Evolutionary conservation across 257 asterid species (phyloP), one percentile per base, ranked within the genome.

Genomic region (Penstemon eatonii): DNA sequence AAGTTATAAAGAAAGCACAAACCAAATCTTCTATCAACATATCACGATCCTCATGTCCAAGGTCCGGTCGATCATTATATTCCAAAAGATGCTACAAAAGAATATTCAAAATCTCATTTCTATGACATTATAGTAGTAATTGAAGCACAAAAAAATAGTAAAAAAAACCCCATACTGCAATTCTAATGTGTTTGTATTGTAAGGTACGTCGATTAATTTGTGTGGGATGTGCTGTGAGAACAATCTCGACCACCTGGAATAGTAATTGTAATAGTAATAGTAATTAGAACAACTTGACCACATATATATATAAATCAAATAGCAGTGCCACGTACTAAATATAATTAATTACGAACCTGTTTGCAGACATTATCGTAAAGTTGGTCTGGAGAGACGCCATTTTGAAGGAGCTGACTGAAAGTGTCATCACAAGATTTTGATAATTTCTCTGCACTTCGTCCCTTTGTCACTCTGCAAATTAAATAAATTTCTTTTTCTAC

Each of bases 161-260:
- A 74, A 39, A 19, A 60, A 0, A 25, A 2, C 33, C 33, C 33
- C 82, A 66, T 84, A 93, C 99, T 33, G 96, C 96, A 75, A 93
- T 87, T 81, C 93, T 88, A 42, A 90, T 87, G 80, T 93, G 99
- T 73, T 93, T 93, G 81, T 93, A 93, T 72, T 93, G 99, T 79
- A 93, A 75, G 13, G 99, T 90, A 59, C 99, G 87, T 7, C 97
- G 88, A 66, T 90, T 90, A 67, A 93, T 93, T 77, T 93, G 99
- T 3, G 99, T 93, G 53, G 99, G 99, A 69, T 93, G 99, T 65
- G 99, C 99, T 56, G 99, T 93, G 74, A 93, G 96, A 71, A 93
- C 99, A 85, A 93, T 90, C 86, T 88, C 99, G 74, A 93, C 96
- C 70, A 72, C 96, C 99, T 93, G 33, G 2, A 25, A 25, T 25